Evolutionary conservation across 495 filamentous ascomycete species (phyloP).

Genomic region (Lophiotrema nucula): DNA sequence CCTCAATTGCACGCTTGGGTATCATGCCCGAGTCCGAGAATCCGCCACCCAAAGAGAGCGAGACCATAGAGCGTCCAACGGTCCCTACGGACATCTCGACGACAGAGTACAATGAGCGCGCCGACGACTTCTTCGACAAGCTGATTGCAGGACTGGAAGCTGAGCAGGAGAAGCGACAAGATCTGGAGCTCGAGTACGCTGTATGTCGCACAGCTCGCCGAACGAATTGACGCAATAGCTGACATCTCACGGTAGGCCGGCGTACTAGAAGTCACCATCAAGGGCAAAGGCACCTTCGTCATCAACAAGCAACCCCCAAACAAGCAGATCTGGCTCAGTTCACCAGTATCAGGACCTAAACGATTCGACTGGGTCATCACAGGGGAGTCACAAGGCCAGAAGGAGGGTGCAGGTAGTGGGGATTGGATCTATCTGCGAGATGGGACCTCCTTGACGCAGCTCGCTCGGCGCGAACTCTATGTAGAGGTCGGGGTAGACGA

Average conservation of each 20-base stretch:
- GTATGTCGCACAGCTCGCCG: slow-evolving; percentile 38
- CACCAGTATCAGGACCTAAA: slow-evolving; percentile 88
- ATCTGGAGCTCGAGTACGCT: slow-evolving; percentile 63
- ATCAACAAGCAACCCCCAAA: slow-evolving; percentile 98
- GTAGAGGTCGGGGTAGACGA: slow-evolving; percentile 39
- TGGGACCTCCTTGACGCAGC: slow-evolving; percentile 65
- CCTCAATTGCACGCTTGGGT: slow-evolving; percentile 13
- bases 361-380: slow-evolving; percentile 80
- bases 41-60: slow-evolving; percentile 35
- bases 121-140: slow-evolving; percentile 63
- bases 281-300: slow-evolving; percentile 72
- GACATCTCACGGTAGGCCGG: slow-evolving; percentile 59
- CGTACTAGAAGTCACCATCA: slow-evolving; percentile 70
- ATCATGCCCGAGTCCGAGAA: slow-evolving; percentile 41
- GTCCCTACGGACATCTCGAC: slow-evolving; percentile 67
- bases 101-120: slow-evolving; percentile 68
- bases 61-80: slow-evolving; percentile 22
- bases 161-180: slow-evolving; percentile 61
- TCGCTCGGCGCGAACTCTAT: slow-evolving; percentile 70
- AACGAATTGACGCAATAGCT: slow-evolving; percentile 10
- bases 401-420: slow-evolving; percentile 65
- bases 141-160: slow-evolving; percentile 41
- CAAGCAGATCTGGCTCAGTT: slow-evolving; percentile 96
- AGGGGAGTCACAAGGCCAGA: slow-evolving; percentile 68
- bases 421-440: slow-evolving; percentile 88